Evolutionary conservation across 2,329 filamentous ascomycete species (phyloP).

Genomic region (Elsinoe arachidis): DNA sequence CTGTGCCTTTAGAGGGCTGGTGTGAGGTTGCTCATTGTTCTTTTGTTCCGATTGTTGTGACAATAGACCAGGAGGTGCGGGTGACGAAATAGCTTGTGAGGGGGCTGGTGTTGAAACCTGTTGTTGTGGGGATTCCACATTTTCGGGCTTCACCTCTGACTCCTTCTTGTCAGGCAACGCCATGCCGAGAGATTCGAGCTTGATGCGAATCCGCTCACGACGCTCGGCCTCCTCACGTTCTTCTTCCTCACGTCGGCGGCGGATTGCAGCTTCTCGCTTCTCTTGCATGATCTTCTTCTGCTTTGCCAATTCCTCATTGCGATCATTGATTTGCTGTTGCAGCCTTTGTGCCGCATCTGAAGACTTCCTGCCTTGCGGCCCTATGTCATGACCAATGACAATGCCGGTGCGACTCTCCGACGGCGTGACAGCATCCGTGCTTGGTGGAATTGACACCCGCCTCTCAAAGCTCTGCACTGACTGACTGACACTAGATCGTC

Average conservation of each 20-base stretch:
- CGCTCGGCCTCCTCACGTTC: conserved; percentile 63
- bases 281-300: conserved; percentile 53
- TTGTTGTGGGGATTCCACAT: conserved; percentile 33
- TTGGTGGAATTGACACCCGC: conserved; percentile 50
- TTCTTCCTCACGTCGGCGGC: conserved; percentile 56
- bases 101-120: conserved; percentile 46
- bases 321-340: conserved; percentile 43
- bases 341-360: conserved; percentile 53
- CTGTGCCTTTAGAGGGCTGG: conserved; percentile 7
- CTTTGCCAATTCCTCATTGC: conserved; percentile 14
- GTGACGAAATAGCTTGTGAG: conserved; percentile 25
- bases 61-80: conserved; percentile 27
- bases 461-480: conserved; percentile 59
- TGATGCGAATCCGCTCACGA: conserved; percentile 61
- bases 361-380: not conserved
- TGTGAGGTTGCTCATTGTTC: not conserved
- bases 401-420: conserved; percentile 26
- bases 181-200: conserved; percentile 61
- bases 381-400: conserved; percentile 26
- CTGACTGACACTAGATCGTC: conserved; percentile 83
- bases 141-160: not conserved
- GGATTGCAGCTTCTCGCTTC: conserved; percentile 60
- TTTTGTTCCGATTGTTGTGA: not conserved
- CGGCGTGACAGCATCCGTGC: conserved; percentile 33
- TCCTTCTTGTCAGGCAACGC: conserved; percentile 24